A percentile compares a stretch with the other conserved stretches of the same genome.
These are phyloP conservation scores for Phytophthora aleatoria DNA, from an alignment of 352 stramenopile genomes.

Conservation along the genomic window DNA sequence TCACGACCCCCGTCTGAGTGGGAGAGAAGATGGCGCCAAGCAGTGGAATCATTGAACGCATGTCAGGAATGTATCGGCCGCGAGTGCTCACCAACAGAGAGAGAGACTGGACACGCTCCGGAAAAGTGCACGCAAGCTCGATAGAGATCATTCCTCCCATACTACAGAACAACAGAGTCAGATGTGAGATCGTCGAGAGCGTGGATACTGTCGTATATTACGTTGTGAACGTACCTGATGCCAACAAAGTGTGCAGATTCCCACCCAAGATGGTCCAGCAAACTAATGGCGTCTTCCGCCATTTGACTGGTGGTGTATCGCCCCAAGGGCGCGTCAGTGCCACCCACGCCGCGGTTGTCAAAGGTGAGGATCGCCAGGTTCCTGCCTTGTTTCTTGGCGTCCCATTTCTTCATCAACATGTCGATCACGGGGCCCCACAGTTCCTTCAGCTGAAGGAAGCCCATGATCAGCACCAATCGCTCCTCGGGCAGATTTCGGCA, in stretches of 20 bases:
- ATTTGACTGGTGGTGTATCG: slow-evolving; percentile 52
- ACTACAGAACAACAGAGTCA: slow-evolving; percentile 13
- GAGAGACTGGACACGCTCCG: slow-evolving; percentile 50
- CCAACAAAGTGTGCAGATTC: slow-evolving; percentile 41
- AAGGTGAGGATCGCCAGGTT: slow-evolving; percentile 46
- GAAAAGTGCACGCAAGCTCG: slow-evolving; percentile 38
- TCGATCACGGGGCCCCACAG: slow-evolving; percentile 46
- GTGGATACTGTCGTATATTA: slow-evolving; percentile 12
- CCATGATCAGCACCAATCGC: slow-evolving; percentile 53
- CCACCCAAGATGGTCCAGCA: slow-evolving; percentile 52
- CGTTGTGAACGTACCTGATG: slow-evolving; percentile 25
- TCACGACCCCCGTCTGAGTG: slow-evolving; percentile 33
- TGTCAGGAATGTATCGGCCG: slow-evolving; percentile 38
- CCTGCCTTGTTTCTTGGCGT: slow-evolving; percentile 19
- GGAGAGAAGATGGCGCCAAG: slow-evolving; percentile 40
- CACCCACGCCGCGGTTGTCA: slow-evolving; percentile 54
- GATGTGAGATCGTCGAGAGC: slow-evolving; percentile 1
- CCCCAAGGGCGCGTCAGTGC: slow-evolving; percentile 37
- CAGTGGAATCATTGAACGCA: slow-evolving; percentile 33
- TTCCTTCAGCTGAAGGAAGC: slow-evolving; percentile 50
- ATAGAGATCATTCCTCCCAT: slow-evolving; percentile 64
- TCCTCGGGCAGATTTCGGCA: slow-evolving; percentile 24
- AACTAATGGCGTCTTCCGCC: slow-evolving; percentile 41
- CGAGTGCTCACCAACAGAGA: slow-evolving; percentile 45
- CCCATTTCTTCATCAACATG: slow-evolving; percentile 45